phyloP scores from a whole-genome alignment of 2,329 filamentous ascomycete species.

The Beauveria varroae region DNA sequence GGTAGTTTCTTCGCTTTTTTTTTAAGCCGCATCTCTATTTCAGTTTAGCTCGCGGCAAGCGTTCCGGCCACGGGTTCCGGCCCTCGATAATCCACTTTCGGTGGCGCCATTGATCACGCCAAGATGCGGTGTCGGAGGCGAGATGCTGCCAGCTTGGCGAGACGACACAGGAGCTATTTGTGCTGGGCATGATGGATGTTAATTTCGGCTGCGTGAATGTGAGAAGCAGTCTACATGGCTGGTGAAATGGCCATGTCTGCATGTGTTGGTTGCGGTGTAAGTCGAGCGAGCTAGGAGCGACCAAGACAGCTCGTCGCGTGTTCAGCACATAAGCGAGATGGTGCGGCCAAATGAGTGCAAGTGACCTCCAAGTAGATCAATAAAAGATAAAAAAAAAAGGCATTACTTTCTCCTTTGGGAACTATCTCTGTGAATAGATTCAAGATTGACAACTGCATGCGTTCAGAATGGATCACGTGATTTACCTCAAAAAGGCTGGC shows the following conservation, averaged over 20 bases:
- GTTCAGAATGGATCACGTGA: not conserved
- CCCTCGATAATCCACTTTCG: slow-evolving; percentile 3
- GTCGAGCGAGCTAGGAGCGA: not conserved
- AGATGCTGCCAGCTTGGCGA: no score
- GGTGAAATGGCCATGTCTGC: not conserved
- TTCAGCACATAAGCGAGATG: not conserved
- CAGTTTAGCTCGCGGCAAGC: not conserved
- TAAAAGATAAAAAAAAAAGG: not conserved
- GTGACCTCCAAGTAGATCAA: not conserved
- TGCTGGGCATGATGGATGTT: no score
- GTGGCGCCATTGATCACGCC: slow-evolving; percentile 7
- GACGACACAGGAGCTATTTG: no score
- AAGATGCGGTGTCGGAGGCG: slow-evolving; percentile 6
- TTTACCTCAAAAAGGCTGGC: not conserved
- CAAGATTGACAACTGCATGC: not conserved
- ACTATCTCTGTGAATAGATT: not conserved
- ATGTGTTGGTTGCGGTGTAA: not conserved
- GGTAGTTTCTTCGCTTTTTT: not conserved
- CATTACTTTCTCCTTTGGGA: no score
- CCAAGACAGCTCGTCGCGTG: not conserved
- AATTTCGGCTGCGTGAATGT: no score
- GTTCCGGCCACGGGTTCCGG: not conserved
- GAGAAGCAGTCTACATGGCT: no score
- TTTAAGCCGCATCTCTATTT: slow-evolving; percentile 7
- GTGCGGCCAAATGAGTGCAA: not conserved